These are phyloP conservation scores for Zalaria sp. DNA, from an alignment of 2,329 filamentous ascomycete species.

Conservation along the genomic window DNA sequence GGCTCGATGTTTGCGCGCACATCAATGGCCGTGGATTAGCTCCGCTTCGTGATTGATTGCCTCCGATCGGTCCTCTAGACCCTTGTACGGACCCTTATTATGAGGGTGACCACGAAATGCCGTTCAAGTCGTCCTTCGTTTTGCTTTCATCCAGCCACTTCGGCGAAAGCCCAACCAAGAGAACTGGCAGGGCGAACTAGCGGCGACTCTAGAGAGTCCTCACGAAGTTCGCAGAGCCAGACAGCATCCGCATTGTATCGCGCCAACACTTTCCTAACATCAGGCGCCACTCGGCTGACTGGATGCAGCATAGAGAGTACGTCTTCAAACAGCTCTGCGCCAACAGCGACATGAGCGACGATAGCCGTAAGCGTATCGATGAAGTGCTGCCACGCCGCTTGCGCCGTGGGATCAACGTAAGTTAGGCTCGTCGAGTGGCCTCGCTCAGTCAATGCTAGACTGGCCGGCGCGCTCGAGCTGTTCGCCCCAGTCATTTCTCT, in stretches of 20 bases:
- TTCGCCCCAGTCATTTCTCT: not conserved
- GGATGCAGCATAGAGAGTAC: constrained; percentile 46
- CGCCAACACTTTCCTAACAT: constrained; percentile 46
- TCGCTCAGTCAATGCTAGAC: not conserved
- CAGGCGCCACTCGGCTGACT: constrained; percentile 20
- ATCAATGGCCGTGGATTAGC: too few species aligned
- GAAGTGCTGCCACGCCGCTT: constrained; percentile 50
- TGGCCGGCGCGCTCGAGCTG: not conserved
- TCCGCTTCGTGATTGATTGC: too few species aligned
- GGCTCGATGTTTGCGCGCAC: too few species aligned
- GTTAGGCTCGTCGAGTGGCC: not conserved
- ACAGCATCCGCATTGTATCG: constrained; percentile 59
- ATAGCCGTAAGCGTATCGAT: constrained; percentile 45
- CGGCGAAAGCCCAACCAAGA: too few species aligned
- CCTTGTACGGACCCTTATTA: too few species aligned
- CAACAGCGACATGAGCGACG: constrained; percentile 48
- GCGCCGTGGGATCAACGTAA: constrained; percentile 33
- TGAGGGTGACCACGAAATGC: too few species aligned
- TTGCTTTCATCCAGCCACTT: too few species aligned
- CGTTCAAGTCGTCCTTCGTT: too few species aligned
- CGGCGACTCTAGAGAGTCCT: too few species aligned
- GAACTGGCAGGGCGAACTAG: too few species aligned
- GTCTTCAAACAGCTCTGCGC: constrained; percentile 58
- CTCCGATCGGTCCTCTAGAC: too few species aligned
- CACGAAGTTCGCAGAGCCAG: constrained; percentile 40